A percentile compares a stretch with the other conserved stretches of the same genome.
These are phyloP conservation scores for Paulinella micropora DNA, from an alignment of 78 protist genomes.

Conservation along the genomic window DNA sequence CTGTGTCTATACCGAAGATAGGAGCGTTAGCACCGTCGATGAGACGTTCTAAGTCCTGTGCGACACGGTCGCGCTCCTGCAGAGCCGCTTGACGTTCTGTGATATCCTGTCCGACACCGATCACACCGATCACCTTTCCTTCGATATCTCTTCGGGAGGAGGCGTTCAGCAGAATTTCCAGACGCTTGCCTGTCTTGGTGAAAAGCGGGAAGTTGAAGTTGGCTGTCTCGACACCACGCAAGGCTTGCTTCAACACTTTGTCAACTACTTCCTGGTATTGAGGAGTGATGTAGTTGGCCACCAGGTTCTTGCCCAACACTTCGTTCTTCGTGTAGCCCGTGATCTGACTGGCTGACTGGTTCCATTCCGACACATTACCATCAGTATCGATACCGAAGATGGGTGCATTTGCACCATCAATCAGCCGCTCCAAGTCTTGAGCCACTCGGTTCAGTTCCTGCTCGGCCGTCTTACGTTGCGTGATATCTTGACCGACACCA, in stretches of 20 bases:
- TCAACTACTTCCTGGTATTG: neutral
- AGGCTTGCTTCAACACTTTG: neutral
- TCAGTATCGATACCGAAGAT: too few relatives aligned
- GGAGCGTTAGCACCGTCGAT: constrained; percentile 9
- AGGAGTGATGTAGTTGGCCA: neutral
- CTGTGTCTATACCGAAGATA: neutral
- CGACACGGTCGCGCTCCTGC: neutral
- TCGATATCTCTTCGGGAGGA: neutral
- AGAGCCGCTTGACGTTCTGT: neutral
- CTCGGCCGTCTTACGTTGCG: too few relatives aligned
- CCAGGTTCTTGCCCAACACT: neutral
- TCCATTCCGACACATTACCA: too few relatives aligned
- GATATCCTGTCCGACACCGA: constrained; percentile 9
- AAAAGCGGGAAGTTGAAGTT: constrained; percentile 13
- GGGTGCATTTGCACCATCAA: too few relatives aligned
- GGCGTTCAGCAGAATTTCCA: neutral
- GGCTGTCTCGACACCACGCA: neutral
- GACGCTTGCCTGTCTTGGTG: neutral
- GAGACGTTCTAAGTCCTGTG: neutral
- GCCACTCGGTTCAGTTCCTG: too few relatives aligned
- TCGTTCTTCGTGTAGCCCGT: neutral
- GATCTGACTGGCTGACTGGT: too few relatives aligned
- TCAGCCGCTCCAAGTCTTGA: too few relatives aligned
- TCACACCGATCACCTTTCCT: neutral
- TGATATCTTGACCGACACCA: too few relatives aligned